A percentile compares a stretch with the other conserved stretches of the same genome.
phyloP scores from a whole-genome alignment of 495 filamentous ascomycete species.

The Tricharina praecox region DNA sequence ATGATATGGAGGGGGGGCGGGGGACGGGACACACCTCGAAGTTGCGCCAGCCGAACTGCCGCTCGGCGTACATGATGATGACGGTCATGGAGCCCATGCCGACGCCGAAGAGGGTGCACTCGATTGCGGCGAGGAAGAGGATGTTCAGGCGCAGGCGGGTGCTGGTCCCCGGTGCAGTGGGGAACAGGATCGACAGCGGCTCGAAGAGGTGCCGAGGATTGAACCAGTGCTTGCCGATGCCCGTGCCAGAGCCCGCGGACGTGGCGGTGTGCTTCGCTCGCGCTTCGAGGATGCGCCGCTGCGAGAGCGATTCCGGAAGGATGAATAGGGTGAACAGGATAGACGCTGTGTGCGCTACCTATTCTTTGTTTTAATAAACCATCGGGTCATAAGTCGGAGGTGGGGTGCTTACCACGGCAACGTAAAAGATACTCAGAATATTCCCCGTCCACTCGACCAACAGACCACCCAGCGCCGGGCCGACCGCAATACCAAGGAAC shows the following conservation, averaged over 20 bases:
- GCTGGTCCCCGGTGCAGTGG: slow-evolving; percentile 45
- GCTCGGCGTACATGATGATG: slow-evolving; percentile 61
- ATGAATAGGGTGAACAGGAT: slow-evolving; percentile 48
- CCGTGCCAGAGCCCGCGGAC: slow-evolving; percentile 6
- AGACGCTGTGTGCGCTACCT: slow-evolving; percentile 50
- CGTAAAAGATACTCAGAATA: slow-evolving; percentile 60
- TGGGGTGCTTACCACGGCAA: slow-evolving; percentile 41
- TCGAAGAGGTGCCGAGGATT: slow-evolving; percentile 46
- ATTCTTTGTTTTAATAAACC: neutral
- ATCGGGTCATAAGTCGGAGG: neutral
- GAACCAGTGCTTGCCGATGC: slow-evolving; percentile 25
- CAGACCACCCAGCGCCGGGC: slow-evolving; percentile 62
- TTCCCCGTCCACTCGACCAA: slow-evolving; percentile 53
- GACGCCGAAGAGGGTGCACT: slow-evolving; percentile 61
- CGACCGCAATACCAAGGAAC: slow-evolving; percentile 70
- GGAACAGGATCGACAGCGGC: slow-evolving; percentile 62
- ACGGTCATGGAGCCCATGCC: slow-evolving; percentile 66
- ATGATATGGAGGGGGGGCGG: too few species aligned
- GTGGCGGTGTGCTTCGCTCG: slow-evolving; percentile 41
- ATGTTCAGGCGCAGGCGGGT: slow-evolving; percentile 56
- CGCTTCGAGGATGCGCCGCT: slow-evolving; percentile 47
- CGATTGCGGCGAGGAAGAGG: slow-evolving; percentile 58
- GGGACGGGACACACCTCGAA: slow-evolving; percentile 36
- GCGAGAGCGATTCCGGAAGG: slow-evolving; percentile 67
- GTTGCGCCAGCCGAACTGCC: slow-evolving; percentile 64